Percentiles rank a stretch among this genome's conserved stretches.
Conservation (phyloP, 179 eudicot species). For the Beta macrorhiza region DNA sequence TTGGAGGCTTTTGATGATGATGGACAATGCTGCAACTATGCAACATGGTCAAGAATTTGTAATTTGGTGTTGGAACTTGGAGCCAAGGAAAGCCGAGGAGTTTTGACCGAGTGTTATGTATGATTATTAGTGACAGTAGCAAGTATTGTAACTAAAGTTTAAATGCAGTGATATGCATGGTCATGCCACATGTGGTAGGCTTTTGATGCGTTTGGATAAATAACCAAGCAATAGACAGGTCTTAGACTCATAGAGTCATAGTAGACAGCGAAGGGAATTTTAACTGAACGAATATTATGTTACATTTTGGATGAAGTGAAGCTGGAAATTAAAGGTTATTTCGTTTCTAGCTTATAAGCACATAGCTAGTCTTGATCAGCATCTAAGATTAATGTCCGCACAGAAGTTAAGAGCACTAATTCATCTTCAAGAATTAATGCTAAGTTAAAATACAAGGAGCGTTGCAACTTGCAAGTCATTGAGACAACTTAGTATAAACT, state of each 20-base stretch:
- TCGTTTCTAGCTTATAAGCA: background rate
- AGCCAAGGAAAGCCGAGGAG: background rate
- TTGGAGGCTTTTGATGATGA: background rate
- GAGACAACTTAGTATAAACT: too few species aligned
- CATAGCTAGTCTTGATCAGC: background rate
- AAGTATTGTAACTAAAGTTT: background rate
- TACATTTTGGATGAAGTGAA: background rate
- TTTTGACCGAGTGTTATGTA: background rate
- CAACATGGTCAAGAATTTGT: background rate
- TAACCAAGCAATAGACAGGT: too few species aligned
- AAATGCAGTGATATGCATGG: background rate
- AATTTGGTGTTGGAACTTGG: background rate
- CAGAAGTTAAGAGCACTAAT: background rate
- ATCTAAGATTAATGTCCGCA: background rate
- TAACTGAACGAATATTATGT: background rate
- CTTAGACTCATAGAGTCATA: too few species aligned
- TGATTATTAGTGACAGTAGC: background rate
- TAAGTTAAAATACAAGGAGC: background rate
- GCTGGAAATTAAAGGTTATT: background rate
- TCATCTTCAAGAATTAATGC: background rate
- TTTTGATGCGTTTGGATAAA: background rate
- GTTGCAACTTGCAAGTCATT: too few species aligned
- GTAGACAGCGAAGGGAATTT: background rate
- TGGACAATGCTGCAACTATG: background rate
- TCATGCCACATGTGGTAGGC: background rate